Conservation (phyloP, 2,329 filamentous ascomycete genomes). For the Botrytis aclada region DNA sequence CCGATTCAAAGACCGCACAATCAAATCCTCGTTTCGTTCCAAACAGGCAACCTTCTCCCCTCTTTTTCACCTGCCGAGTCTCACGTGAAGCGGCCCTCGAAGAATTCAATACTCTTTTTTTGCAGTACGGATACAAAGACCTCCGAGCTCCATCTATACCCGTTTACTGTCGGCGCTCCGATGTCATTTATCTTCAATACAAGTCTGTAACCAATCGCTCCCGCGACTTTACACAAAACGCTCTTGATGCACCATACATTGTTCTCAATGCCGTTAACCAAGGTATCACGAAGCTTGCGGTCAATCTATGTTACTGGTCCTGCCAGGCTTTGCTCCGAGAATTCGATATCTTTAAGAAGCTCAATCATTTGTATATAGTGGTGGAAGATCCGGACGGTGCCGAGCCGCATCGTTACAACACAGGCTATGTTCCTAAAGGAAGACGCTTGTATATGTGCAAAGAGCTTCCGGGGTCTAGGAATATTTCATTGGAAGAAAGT, state of each 20-base stretch:
- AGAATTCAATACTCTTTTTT: background rate
- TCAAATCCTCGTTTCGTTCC: background rate
- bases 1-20: background rate
- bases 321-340: background rate
- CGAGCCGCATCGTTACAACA: background rate
- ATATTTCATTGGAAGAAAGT: background rate
- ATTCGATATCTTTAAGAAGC: background rate
- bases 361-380: background rate
- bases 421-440: background rate
- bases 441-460: background rate
- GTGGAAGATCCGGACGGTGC: background rate
- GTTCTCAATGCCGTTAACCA: background rate
- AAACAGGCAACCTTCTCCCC: background rate
- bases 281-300: background rate
- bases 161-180: background rate
- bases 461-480: background rate
- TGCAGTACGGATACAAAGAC: background rate
- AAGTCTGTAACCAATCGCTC: background rate
- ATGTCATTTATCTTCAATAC: background rate
- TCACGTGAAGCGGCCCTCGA: constrained; percentile 27
- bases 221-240: background rate
- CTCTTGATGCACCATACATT: background rate
- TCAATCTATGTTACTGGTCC: background rate
- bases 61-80: background rate
- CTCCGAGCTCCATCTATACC: background rate